Evolutionary conservation across 169 alveolate genomes (phyloP), one percentile per base, ranked within the genome.

Genomic region (Plasmodium vinckei): DNA sequence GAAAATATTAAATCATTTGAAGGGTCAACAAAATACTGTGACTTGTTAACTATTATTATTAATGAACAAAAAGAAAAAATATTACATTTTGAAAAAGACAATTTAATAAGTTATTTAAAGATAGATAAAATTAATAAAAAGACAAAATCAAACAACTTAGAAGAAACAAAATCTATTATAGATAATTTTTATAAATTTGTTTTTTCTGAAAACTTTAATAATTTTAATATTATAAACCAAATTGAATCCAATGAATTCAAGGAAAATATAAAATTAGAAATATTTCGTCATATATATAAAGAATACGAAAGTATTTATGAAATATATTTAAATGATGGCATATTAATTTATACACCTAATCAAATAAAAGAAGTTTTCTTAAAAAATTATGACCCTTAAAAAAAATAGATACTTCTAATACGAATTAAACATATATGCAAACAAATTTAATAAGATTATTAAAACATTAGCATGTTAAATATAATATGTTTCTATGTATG

Each of bases 121-220:
- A 39, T 82, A 21, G 90, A 82, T 51, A 82, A 69, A 82, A 39
- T 67, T 44, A 57, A 82, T 23, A 33, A 17, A 19, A 19, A 82
- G 19, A 57, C 49, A 79, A 33, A 53, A 46, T 0, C 42, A 33
- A 33, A 1, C 42, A 67, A 79, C 46, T n/a, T 44, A 47, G 54
- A 79, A 13, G 90, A 82, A 54, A 19, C 69, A 67, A 39, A 67
- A 67, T 10, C 13, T 9, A 63, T 82, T 68, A 13, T 82, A 15
- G 86, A 82, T 23, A 82, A 82, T 25, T 68, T 82, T 23, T 82
- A 82, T 59, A 82, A 82, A 82, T 82, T 68, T 46, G 67, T 57
- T 44, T 82, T 82, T 69, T 67, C 86, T 13, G 90, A 65, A 27
- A 53, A 82, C 15, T 23, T 47, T 19, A 63, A 75, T 75, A 54